Conservation (phyloP, 148 eudicot species). For the Amaranthus palmeri region DNA sequence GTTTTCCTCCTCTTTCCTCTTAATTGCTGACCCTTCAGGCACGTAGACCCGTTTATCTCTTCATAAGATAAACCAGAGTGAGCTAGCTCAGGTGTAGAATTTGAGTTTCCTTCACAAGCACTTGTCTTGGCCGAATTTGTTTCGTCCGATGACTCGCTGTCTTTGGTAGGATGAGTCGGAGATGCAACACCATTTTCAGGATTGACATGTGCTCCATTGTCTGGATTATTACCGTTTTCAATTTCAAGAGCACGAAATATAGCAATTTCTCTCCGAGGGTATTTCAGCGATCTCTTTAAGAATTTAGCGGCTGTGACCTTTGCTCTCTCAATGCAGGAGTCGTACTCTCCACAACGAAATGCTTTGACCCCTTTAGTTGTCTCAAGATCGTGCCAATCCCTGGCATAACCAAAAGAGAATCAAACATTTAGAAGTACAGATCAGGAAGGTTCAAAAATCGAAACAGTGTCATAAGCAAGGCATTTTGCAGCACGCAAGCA, state of each 20-base stretch:
- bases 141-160: slow-evolving; percentile 34
- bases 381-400: slow-evolving; percentile 83
- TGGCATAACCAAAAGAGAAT: slow-evolving; percentile 26
- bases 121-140: slow-evolving; percentile 27
- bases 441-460: slow-evolving; percentile 1
- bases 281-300: slow-evolving; percentile 50
- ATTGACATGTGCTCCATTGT: slow-evolving; percentile 22
- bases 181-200: slow-evolving; percentile 28
- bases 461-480: neutral
- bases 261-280: slow-evolving; percentile 80
- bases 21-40: slow-evolving; percentile 31
- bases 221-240: slow-evolving; percentile 38
- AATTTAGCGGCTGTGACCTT: slow-evolving; percentile 40
- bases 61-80: slow-evolving; percentile 62
- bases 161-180: slow-evolving; percentile 26
- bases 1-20: slow-evolving; percentile 40
- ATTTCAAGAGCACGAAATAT: slow-evolving; percentile 82
- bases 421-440: neutral
- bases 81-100: slow-evolving; percentile 46
- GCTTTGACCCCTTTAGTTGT: slow-evolving; percentile 65
- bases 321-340: slow-evolving; percentile 67
- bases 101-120: slow-evolving; percentile 36
- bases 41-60: slow-evolving; percentile 35
- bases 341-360: slow-evolving; percentile 78
- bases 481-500: neutral